Evolutionary conservation across 192 early-diverging fungal species (phyloP), one percentile per base, ranked within the genome.

Genomic region (Chytriomyces hyalinus): DNA sequence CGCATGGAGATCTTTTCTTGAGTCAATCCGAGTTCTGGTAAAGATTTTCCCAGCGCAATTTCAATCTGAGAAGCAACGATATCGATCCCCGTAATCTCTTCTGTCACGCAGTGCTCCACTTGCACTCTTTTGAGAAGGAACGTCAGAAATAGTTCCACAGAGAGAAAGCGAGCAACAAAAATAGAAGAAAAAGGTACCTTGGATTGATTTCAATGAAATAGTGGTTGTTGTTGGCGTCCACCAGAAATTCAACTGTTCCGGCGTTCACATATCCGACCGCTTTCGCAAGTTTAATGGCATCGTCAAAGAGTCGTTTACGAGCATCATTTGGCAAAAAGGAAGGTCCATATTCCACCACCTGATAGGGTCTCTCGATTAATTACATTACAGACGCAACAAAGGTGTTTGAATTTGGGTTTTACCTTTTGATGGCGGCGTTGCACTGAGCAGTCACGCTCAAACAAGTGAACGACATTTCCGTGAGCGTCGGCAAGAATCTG

Each of bases 161-260:
- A 20, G 53, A 36, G 28, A 36, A 36, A 36, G 28, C 28, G 28
- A 36, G 36, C 36, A 36, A 3, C 36, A 36, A 36, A 36, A 36
- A 36, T 36, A 36, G 2, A 24, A 53, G 36, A 68, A 47, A 28
- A 68, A 36, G 11, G 1, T 49, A 67, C 73, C 97, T 91, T 62
- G 97, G 95, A 82, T 99, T 97, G 80, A 97, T 94, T 85, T 99
- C 97, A 69, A 99, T 96, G 76, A 99, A 99, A 89, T 97, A 99
- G 86, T 96, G 91, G 61, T 89, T 88, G 79, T 92, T 91, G 69
- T 95, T 87, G 64, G 82, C 74, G 80, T 97, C 96, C 0, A 97
- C 94, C 75, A 98, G 88, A 87, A 97, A 98, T 81, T 99, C 97
- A 49, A 94, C 97, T 0, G 97, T 99, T 70, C 97, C 97, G 20